Conservation (phyloP, 2,329 filamentous ascomycete species). For the Lomentospora prolificans region DNA sequence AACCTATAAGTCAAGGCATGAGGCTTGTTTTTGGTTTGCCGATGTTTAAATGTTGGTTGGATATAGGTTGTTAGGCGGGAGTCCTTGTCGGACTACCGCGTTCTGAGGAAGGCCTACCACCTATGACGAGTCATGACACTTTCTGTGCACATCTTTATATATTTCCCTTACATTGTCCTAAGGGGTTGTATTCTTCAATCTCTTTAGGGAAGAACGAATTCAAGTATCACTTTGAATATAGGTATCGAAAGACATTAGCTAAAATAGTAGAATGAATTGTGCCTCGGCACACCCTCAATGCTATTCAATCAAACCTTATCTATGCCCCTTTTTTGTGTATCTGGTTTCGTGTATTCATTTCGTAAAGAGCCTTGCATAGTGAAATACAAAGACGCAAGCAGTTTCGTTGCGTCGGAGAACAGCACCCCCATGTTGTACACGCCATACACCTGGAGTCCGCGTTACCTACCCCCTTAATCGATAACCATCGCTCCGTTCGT, state of each 20-base stretch:
- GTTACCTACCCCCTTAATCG: conserved; percentile 16
- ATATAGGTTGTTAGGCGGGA: neutral
- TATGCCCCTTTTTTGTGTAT: neutral
- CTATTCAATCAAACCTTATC: neutral
- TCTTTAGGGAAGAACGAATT: neutral
- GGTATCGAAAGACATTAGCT: neutral
- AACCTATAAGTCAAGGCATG: conserved; percentile 49
- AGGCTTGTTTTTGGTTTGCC: neutral
- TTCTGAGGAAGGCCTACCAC: neutral
- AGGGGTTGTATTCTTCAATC: neutral
- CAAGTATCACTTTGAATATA: neutral
- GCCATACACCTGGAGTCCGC: neutral
- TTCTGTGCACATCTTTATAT: neutral
- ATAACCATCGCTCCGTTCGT: conserved; percentile 35
- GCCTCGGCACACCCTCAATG: neutral
- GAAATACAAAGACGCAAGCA: neutral
- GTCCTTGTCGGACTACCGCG: neutral
- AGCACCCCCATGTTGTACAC: neutral
- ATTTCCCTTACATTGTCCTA: neutral
- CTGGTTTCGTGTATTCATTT: neutral
- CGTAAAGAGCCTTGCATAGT: neutral
- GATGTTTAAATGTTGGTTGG: conserved; percentile 1
- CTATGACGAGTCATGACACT: neutral
- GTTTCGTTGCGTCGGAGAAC: no score
- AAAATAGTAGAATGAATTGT: neutral